A percentile compares a stretch with the other conserved stretches of the same genome.
These are phyloP conservation scores for Zygosaccharomyces lentus DNA, from an alignment of 805 yeast species.

Conservation along the genomic window DNA sequence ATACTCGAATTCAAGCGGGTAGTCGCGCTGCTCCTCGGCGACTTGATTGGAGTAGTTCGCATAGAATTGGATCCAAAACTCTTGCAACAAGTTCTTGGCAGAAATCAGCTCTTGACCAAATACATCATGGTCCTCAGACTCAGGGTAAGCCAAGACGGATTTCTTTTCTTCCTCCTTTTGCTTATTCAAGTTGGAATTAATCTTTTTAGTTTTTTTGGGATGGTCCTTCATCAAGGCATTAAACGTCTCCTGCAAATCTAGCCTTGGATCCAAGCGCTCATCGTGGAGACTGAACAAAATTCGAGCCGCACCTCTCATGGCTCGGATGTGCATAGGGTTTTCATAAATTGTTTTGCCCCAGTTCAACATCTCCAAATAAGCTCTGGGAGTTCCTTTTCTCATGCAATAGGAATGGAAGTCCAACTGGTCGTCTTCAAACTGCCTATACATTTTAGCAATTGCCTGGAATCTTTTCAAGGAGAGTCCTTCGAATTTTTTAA, in stretches of 20 bases:
- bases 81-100: conserved; percentile 40
- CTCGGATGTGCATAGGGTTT: conserved; percentile 69
- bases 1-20: conserved; percentile 28
- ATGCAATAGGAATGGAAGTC: conserved; percentile 93
- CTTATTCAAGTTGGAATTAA: conserved; percentile 45
- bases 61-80: conserved; percentile 43
- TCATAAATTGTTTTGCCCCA: conserved; percentile 80
- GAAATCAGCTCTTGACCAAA: conserved; percentile 47
- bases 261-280: conserved; percentile 13
- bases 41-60: conserved; percentile 41
- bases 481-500: conserved; percentile 54
- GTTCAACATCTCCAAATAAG: conserved; percentile 66
- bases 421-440: conserved; percentile 75
- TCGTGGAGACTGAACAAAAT: conserved; percentile 45
- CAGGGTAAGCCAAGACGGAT: conserved; percentile 37
- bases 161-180: conserved; percentile 51
- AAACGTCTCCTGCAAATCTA: conserved; percentile 11
- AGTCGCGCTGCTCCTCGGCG: conserved; percentile 36
- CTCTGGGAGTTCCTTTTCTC: conserved; percentile 85
- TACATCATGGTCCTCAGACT: conserved; percentile 59
- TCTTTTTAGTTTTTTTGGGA: conserved; percentile 55
- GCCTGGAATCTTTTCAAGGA: conserved; percentile 75
- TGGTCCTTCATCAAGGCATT: conserved; percentile 22
- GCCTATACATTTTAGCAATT: conserved; percentile 61
- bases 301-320: conserved; percentile 57